Evolutionary conservation across 148 eudicot genomes (phyloP), one percentile per base, ranked within the genome.

Genomic region (Agrostemma githago): DNA sequence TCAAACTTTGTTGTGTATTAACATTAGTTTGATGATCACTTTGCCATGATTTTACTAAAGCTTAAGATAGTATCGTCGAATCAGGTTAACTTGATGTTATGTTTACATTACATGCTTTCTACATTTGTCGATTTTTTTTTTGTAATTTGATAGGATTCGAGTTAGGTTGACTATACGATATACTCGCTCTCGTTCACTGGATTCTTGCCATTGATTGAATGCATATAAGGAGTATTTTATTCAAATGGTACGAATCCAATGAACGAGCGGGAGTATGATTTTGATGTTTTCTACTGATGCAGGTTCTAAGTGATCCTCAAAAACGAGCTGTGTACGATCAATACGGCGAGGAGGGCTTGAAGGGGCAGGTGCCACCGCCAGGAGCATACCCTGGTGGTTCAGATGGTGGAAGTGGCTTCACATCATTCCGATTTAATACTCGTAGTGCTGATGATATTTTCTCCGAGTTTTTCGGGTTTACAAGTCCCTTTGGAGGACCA

Each of bases 301-400:
- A 92, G 97, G 92, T 92, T 65, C 78, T 92, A 84, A 92, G 97
- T 72, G 94, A 92, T 80, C 92, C 91, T 0, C 92, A 85, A 38
- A 92, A 92, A 81, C 66, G 94, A 76, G 88, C 84, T 2, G 85
- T 89, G n/a, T 91, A 88, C 61, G 97, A 92, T 78, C 92, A 89
- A 74, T 89, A 83, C 61, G 97, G 97, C 0, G 97, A 92, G 62
- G 97, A 92, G 53, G 97, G 92, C 2, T 76, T 92, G 78, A 89
- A 88, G 68, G 95, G 92, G 40, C 87, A 87, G 73, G 88, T 85
- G 5, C 92, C 94, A 19, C 90, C 97, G 7, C 89, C 86, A 0
- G 87, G 85, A 15, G 80, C 85, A 14, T 86, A 76, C 78, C 34
- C 81, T 5, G 80, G 83, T 34, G 67, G 57, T 17, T 62, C 81